A percentile compares a stretch with the other conserved stretches of the same genome.
Conservation (phyloP, 2,329 filamentous ascomycete species). For the Madurella fahalii region DNA sequence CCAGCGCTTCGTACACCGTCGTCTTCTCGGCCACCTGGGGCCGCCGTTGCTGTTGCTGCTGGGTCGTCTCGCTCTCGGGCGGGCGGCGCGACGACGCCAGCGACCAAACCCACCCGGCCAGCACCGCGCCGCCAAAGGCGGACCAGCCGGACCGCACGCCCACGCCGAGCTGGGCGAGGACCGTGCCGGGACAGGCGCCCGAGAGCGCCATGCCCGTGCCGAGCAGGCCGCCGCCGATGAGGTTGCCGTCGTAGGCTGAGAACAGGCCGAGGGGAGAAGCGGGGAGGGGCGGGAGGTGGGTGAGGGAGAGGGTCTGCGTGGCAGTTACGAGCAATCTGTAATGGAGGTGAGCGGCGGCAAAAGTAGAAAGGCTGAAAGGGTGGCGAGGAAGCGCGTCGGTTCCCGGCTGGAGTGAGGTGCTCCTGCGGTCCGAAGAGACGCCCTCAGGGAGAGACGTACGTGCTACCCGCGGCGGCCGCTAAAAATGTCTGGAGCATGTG, state of each 20-base stretch:
- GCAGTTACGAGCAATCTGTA: conserved; percentile 43
- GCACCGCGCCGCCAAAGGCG: conserved; percentile 50
- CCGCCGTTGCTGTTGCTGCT: background rate
- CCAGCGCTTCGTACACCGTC: conserved; percentile 39
- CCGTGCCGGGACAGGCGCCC: conserved; percentile 62
- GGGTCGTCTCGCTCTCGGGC: too few species aligned
- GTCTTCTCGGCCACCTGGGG: conserved; percentile 11
- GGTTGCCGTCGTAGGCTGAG: conserved; percentile 57
- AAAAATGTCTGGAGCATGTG: conserved; percentile 65
- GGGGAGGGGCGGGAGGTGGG: conserved; percentile 44
- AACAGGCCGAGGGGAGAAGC: conserved; percentile 52
- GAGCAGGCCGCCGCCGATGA: conserved; percentile 58
- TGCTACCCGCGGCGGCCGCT: conserved; percentile 57
- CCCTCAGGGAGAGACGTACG: conserved; percentile 41
- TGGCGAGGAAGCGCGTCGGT: background rate
- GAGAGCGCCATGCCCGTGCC: conserved; percentile 64
- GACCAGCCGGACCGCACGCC: conserved; percentile 49
- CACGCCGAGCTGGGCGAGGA: conserved; percentile 56
- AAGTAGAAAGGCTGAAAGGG: background rate
- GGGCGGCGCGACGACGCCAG: conserved; percentile 15
- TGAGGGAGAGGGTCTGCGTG: conserved; percentile 41
- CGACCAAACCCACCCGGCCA: conserved; percentile 54
- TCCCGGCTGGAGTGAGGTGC: too few species aligned
- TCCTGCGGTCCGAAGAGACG: too few species aligned
- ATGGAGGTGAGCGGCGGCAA: conserved; percentile 8